Evolutionary conservation across 805 yeast species (phyloP).

Genomic region (Candida orba): DNA sequence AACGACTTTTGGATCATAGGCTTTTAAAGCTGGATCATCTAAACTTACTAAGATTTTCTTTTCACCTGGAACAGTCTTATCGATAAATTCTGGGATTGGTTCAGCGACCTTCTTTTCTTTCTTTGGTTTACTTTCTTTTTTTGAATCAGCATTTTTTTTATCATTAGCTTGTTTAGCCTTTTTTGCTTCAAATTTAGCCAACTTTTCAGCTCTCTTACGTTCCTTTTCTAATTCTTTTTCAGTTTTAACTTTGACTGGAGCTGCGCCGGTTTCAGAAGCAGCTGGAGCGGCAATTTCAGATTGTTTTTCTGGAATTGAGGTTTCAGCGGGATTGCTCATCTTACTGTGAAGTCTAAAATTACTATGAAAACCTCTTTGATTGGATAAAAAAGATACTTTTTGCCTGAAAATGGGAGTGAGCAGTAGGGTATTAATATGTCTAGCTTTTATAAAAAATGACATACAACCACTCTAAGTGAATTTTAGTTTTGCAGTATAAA

Average conservation of each 20-base stretch:
- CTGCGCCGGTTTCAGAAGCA: conserved; percentile 23
- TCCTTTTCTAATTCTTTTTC: conserved; percentile 82
- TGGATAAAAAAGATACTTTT: neutral
- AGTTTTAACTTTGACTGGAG: conserved; percentile 45
- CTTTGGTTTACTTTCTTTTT: conserved; percentile 48
- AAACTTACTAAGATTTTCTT: conserved; percentile 82
- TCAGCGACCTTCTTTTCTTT: conserved; percentile 65
- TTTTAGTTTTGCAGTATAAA: neutral
- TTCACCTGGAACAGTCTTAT: conserved; percentile 79
- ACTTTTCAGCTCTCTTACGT: conserved; percentile 79
- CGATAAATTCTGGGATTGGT: conserved; percentile 79
- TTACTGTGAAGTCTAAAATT: conserved; percentile 1
- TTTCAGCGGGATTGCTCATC: conserved; percentile 14
- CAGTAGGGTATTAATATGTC: conserved; percentile 2
- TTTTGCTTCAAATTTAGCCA: conserved; percentile 81
- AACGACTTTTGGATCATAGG: conserved; percentile 86
- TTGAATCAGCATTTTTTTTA: conserved; percentile 25
- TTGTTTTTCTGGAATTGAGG: conserved; percentile 9
- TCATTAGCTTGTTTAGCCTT: conserved; percentile 65
- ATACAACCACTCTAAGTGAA: conserved; percentile 8
- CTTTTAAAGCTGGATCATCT: conserved; percentile 89
- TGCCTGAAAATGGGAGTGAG: conserved; percentile 3
- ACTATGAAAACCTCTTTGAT: conserved; percentile 6
- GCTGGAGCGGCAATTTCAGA: conserved; percentile 10
- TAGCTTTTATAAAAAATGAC: conserved; percentile 7